Conservation (phyloP, 495 filamentous ascomycete genomes). For the Hyphodiscus hymeniophilus region DNA sequence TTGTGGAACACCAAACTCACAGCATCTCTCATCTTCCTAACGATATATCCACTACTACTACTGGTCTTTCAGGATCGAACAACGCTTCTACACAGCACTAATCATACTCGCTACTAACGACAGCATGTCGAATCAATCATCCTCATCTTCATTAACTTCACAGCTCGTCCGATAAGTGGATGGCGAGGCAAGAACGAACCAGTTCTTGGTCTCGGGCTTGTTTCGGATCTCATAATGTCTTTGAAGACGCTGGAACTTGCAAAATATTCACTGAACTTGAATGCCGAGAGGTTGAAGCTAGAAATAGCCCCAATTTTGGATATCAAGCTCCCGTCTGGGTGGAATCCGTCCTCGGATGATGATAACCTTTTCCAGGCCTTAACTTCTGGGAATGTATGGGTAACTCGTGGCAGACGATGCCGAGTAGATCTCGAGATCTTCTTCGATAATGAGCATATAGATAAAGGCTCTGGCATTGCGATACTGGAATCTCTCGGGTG, state of each 20-base stretch:
- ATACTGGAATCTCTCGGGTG: slow-evolving; percentile 7
- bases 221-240: slow-evolving; percentile 7
- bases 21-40: not conserved
- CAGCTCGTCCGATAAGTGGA: not conserved
- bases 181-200: not conserved
- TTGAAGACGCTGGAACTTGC: slow-evolving; percentile 6
- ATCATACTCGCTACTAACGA: not conserved
- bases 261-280: not conserved
- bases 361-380: slow-evolving; percentile 3
- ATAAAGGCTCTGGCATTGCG: not conserved
- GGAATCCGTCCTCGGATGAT: not conserved
- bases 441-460: slow-evolving; percentile 6
- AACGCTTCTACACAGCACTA: not conserved
- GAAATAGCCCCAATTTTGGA: not conserved
- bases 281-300: slow-evolving; percentile 4
- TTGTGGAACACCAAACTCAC: not conserved
- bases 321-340: slow-evolving; percentile 1
- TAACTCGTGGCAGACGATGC: slow-evolving; percentile 4
- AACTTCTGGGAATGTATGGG: slow-evolving; percentile 15
- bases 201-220: not conserved
- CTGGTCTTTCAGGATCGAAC: not conserved
- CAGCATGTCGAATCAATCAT: not conserved
- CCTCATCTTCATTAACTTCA: not conserved
- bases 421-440: slow-evolving; percentile 12
- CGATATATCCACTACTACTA: not conserved